Percentiles rank a stretch among this genome's conserved stretches.
These are phyloP conservation scores for Silene noctiflora DNA, from an alignment of 179 eudicot species.

Conservation along the genomic window DNA sequence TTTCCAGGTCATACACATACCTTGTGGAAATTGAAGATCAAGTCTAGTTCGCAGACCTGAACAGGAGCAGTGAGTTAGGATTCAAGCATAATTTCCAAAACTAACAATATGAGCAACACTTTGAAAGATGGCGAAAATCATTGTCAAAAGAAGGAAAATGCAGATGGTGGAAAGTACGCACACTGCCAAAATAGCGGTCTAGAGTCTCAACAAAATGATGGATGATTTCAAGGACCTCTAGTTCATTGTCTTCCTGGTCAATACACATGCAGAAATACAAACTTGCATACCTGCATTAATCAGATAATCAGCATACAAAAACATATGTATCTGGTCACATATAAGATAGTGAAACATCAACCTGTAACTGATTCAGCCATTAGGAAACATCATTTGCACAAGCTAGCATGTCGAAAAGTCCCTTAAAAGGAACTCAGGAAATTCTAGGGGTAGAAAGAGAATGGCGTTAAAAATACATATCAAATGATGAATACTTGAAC, in stretches of 20 bases:
- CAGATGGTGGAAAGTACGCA: conserved; percentile 34
- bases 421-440: neutral
- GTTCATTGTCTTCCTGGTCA: conserved; percentile 86
- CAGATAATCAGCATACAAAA: neutral
- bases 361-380: neutral
- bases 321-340: neutral
- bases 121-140: conserved; percentile 1
- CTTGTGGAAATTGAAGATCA: conserved; percentile 95
- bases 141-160: neutral
- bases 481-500: too few relatives aligned
- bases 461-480: too few relatives aligned
- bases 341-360: neutral
- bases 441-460: too few relatives aligned
- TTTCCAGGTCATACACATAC: conserved; percentile 32
- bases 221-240: conserved; percentile 86
- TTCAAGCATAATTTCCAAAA: neutral
- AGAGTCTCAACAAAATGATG: conserved; percentile 95
- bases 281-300: conserved; percentile 77
- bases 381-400: neutral
- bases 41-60: conserved; percentile 94
- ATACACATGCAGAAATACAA: conserved; percentile 97
- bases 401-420: neutral
- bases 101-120: neutral
- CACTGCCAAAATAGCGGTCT: conserved; percentile 97
- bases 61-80: neutral